Percentiles rank a stretch among this genome's conserved stretches.
Evolutionary conservation across 495 filamentous ascomycete species (phyloP).

Genomic region (Neurospora hispaniola): DNA sequence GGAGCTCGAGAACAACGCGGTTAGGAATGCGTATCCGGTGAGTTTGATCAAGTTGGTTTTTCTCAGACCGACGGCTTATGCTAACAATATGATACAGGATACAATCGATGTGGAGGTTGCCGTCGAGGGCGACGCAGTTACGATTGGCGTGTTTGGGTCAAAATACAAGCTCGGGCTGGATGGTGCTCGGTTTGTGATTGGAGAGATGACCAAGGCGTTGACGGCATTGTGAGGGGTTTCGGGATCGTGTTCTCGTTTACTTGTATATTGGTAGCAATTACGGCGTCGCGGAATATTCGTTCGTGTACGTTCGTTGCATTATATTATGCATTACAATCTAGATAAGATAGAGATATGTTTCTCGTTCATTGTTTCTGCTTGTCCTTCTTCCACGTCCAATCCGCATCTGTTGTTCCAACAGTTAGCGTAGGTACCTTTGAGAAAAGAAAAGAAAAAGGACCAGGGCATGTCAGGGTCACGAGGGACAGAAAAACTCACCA

Average conservation of each 20-base stretch:
- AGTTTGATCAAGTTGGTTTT: slow-evolving; percentile 3
- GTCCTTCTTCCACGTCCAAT: slow-evolving; percentile 10
- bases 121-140: slow-evolving; percentile 31
- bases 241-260: neutral
- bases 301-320: neutral
- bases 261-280: neutral
- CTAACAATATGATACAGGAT: slow-evolving; percentile 24
- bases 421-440: neutral
- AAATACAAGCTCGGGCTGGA: slow-evolving; percentile 1
- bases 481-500: slow-evolving; percentile 18
- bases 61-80: neutral
- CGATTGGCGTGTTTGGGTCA: slow-evolving; percentile 44
- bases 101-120: slow-evolving; percentile 46
- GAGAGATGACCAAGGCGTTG: neutral
- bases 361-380: neutral
- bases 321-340: neutral
- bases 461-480: too few species aligned
- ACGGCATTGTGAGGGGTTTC: neutral
- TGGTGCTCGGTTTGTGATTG: neutral
- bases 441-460: neutral
- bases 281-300: neutral
- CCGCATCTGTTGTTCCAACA: slow-evolving; percentile 5
- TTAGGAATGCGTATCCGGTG: slow-evolving; percentile 25
- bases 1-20: slow-evolving; percentile 12
- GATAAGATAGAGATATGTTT: neutral